Conservation (phyloP, 805 yeast species). For the Cyberlindnera maclurae region DNA sequence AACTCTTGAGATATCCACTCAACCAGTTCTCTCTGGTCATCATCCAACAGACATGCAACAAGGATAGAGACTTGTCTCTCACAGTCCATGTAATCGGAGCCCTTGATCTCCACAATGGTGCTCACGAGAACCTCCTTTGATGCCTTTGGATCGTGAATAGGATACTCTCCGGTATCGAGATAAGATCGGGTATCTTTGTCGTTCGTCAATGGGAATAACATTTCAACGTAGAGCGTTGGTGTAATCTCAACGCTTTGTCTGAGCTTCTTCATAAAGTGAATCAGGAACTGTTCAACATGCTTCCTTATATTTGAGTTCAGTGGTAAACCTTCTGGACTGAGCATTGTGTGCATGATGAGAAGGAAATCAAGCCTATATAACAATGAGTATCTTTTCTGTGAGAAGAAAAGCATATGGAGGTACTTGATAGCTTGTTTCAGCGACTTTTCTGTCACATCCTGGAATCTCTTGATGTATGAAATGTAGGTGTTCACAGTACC, state of each 20-base stretch:
- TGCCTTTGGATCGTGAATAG: slow-evolving; percentile 6
- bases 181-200: slow-evolving; percentile 42
- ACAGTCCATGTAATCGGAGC: slow-evolving; percentile 22
- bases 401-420: slow-evolving; percentile 63
- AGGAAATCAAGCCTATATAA: slow-evolving; percentile 72
- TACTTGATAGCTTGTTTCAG: slow-evolving; percentile 60
- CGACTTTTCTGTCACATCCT: slow-evolving; percentile 53
- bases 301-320: slow-evolving; percentile 38
- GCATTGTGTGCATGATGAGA: slow-evolving; percentile 44
- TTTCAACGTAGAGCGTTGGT: slow-evolving; percentile 52
- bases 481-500: slow-evolving; percentile 60
- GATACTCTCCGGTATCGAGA: slow-evolving; percentile 51
- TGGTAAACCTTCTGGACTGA: slow-evolving; percentile 45
- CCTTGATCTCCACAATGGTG: slow-evolving; percentile 23
- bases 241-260: slow-evolving; percentile 40
- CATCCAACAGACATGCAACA: slow-evolving; percentile 40
- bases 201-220: slow-evolving; percentile 55
- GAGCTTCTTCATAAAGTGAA: slow-evolving; percentile 56
- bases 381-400: slow-evolving; percentile 49
- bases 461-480: slow-evolving; percentile 49
- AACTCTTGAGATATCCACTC: slow-evolving; percentile 38
- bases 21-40: slow-evolving; percentile 36
- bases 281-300: slow-evolving; percentile 59
- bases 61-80: slow-evolving; percentile 46
- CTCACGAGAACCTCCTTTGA: slow-evolving; percentile 10